Base-by-base conservation (phyloP, 2,329 filamentous ascomycete species). In the Colletotrichum tabaci region DNA sequence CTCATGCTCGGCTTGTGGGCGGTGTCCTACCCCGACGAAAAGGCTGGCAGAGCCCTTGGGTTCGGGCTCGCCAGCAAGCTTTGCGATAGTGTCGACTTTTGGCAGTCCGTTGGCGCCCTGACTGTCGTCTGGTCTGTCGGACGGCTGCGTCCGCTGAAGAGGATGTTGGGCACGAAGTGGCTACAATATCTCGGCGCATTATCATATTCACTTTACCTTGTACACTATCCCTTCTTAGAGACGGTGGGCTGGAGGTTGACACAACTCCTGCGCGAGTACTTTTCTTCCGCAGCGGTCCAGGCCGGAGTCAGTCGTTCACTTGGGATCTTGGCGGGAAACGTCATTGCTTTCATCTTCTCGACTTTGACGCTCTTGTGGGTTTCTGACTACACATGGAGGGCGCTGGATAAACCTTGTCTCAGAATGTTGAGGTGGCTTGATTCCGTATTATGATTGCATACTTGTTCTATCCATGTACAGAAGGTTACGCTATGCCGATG, bases 311-410 rank as follows among this genome's bases (percentile, higher is more conserved):
- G 9, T 15, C 49, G 21, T 3, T 7, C 10, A 8, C 2, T 52
- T 10, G 49, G 49, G 6, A 12, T 52, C 5, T 52, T 52, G 15
- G 13, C n/a, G 7, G 49, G 49, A 23, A 52, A 52, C 15, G 3
- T 52, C 13, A 10, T 30, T 30, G 49, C 49, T 10, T 52, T 52
- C n/a, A 26, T 30, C 30, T 13, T 12, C n/a, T 13, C 16, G 16
- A 52, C 49, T 5, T 52, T 52, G 26, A 23, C 49, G n/a, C 49
- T 52, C 16, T n/a, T 52, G 16, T 52, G 49, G 49, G 30, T 12
- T 52, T 52, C 49, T 12, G 49, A 52, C 49, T 52, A 52, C 10
- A 52, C 49, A 13, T 52, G 49, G 49, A 52, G 49, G 16, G 49
- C 26, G 10, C 30, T 52, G 49, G 49, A 52, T 26, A 52, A 52